Percentiles rank a stretch among this genome's conserved stretches.
Conservation (phyloP, 1,284 basidiomycete genomes). For the Cryptococcus sp. region DNA sequence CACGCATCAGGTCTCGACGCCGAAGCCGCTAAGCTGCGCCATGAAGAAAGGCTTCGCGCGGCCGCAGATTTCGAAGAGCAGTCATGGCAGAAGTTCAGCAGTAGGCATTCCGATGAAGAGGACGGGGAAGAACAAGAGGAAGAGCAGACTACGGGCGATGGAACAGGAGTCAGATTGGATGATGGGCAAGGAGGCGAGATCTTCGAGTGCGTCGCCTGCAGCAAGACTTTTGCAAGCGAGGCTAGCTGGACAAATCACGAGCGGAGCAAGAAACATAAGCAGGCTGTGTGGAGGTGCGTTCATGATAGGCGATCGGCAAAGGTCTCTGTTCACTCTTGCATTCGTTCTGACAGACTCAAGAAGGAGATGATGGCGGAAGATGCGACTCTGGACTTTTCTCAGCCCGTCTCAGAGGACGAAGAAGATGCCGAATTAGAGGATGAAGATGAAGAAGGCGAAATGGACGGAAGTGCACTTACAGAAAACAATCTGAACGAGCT, state of each 20-base stretch:
- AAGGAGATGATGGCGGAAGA: constrained; percentile 63
- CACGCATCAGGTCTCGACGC: constrained; percentile 26
- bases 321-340: not conserved
- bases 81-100: constrained; percentile 75
- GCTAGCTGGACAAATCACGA: constrained; percentile 97
- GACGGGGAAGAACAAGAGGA: constrained; percentile 54
- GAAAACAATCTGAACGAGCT: constrained; percentile 29
- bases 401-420: constrained; percentile 14
- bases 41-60: constrained; percentile 31
- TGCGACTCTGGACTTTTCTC: constrained; percentile 21
- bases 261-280: constrained; percentile 90
- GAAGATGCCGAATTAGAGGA: constrained; percentile 21
- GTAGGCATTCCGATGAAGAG: constrained; percentile 60
- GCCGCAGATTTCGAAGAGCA: constrained; percentile 57
- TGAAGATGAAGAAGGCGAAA: constrained; percentile 27
- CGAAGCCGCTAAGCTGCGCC: constrained; percentile 25
- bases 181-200: constrained; percentile 37
- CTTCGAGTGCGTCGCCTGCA: constrained; percentile 96
- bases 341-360: constrained; percentile 57
- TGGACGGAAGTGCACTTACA: constrained; percentile 29
- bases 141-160: constrained; percentile 34
- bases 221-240: constrained; percentile 86
- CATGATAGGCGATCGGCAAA: not conserved
- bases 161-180: constrained; percentile 35
- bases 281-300: constrained; percentile 69